phyloP scores from a whole-genome alignment of 345 rosid species.

The Boechera stricta region DNA sequence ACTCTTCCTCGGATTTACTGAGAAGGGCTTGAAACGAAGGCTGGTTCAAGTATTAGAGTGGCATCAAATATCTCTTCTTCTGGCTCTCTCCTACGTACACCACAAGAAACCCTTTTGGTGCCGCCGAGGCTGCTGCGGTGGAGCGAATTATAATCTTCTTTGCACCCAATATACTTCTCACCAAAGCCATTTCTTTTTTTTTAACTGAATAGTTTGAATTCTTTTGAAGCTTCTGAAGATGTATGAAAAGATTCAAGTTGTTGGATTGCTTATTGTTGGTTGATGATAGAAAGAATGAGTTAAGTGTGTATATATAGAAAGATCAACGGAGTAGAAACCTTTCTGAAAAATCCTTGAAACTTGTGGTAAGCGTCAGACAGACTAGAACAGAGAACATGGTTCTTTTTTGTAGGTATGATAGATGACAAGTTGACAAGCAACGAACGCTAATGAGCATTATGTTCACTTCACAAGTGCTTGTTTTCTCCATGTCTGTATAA shows the following conservation, averaged over 20 bases:
- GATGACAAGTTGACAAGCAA: constrained; percentile 4
- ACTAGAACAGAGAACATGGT: constrained; percentile 20
- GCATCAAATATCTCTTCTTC: constrained; percentile 55
- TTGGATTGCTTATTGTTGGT: constrained; percentile 2
- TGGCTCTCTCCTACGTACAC: constrained; percentile 56
- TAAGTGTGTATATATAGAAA: constrained; percentile 26
- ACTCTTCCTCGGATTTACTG: constrained; percentile 56
- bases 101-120: constrained; percentile 49
- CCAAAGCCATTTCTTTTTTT: constrained; percentile 33
- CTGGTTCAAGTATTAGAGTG: constrained; percentile 48
- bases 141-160: constrained; percentile 11
- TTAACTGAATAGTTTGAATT: not conserved
- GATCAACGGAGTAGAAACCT: not conserved
- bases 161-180: constrained; percentile 22
- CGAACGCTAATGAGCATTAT: not conserved
- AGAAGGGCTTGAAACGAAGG: constrained; percentile 53
- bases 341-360: not conserved
- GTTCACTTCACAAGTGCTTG: not conserved
- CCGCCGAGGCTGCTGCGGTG: not conserved
- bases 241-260: constrained; percentile 16
- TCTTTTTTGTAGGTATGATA: constrained; percentile 24
- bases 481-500: constrained; percentile 9
- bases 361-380: constrained; percentile 2
- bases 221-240: constrained; percentile 15
- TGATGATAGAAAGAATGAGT: constrained; percentile 12